Percentiles rank a stretch among this genome's conserved stretches.
Evolutionary conservation across 352 stramenopile species (phyloP).

Genomic region (Globisporangium cylindrosporum): DNA sequence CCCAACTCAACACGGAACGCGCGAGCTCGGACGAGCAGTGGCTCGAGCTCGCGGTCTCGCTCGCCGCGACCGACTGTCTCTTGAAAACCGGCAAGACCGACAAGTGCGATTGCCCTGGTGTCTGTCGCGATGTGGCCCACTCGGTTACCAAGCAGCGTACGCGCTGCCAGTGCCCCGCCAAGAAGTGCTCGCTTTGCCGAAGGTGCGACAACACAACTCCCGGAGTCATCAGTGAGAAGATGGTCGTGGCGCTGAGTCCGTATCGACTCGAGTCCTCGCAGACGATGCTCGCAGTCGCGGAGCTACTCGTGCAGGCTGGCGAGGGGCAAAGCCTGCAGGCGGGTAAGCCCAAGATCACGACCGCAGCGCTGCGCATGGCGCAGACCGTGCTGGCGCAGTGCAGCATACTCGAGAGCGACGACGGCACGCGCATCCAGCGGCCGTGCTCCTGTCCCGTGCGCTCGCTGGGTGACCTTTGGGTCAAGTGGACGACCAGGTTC

Average conservation of each 20-base stretch:
- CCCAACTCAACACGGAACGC: slow-evolving; percentile 63
- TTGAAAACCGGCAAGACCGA: slow-evolving; percentile 73
- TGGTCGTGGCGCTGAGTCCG: slow-evolving; percentile 49
- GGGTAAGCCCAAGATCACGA: slow-evolving; percentile 47
- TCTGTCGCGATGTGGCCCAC: slow-evolving; percentile 60
- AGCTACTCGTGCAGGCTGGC: slow-evolving; percentile 40
- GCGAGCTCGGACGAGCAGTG: slow-evolving; percentile 55
- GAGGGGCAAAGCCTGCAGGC: slow-evolving; percentile 43
- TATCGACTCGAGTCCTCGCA: slow-evolving; percentile 36
- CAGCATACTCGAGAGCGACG: slow-evolving; percentile 57
- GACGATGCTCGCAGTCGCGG: slow-evolving; percentile 44
- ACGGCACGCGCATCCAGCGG: slow-evolving; percentile 61
- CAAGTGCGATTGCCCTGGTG: slow-evolving; percentile 61
- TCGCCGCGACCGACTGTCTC: slow-evolving; percentile 75
- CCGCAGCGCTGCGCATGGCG: slow-evolving; percentile 55
- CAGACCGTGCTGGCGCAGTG: slow-evolving; percentile 65
- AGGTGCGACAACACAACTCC: slow-evolving; percentile 60
- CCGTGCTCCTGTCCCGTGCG: slow-evolving; percentile 68
- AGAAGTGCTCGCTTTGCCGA: slow-evolving; percentile 76
- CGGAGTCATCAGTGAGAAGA: slow-evolving; percentile 64
- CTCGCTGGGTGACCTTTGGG: slow-evolving; percentile 79
- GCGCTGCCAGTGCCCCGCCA: slow-evolving; percentile 72
- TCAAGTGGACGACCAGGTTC: slow-evolving; percentile 73
- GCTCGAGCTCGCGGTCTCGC: slow-evolving; percentile 69
- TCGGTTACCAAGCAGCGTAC: slow-evolving; percentile 72